Conservation (phyloP, 352 stramenopile species). For the Thraustochytrium striatum region DNA sequence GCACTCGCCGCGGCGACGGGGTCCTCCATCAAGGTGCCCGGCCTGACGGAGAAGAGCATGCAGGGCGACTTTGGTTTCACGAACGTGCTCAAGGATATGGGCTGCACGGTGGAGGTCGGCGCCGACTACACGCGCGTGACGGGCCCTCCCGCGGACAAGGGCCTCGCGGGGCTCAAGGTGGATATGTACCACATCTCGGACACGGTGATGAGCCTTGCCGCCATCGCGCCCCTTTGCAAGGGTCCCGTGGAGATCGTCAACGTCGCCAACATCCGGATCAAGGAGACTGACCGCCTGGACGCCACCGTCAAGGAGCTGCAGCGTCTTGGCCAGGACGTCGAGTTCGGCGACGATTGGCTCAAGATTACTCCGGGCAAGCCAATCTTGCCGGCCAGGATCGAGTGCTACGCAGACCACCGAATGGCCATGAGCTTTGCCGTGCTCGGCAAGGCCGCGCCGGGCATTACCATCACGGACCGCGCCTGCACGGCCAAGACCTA, state of each 20-base stretch:
- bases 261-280: slow-evolving; percentile 79
- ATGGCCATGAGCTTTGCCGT: slow-evolving; percentile 82
- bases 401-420: slow-evolving; percentile 78
- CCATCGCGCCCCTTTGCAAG: slow-evolving; percentile 65
- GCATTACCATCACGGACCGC: slow-evolving; percentile 40
- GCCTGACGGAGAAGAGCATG: slow-evolving; percentile 64
- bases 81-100: slow-evolving; percentile 64
- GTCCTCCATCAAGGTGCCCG: slow-evolving; percentile 65
- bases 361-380: slow-evolving; percentile 49
- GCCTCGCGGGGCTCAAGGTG: slow-evolving; percentile 63
- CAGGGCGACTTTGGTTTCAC: slow-evolving; percentile 74
- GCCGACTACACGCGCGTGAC: slow-evolving; percentile 65
- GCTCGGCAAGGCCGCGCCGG: slow-evolving; percentile 61
- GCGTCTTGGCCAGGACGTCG: slow-evolving; percentile 39
- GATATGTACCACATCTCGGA: slow-evolving; percentile 82
- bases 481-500: slow-evolving; percentile 48
- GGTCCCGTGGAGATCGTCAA: slow-evolving; percentile 75
- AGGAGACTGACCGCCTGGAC: slow-evolving; percentile 73
- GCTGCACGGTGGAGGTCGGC: slow-evolving; percentile 66
- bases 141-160: slow-evolving; percentile 49
- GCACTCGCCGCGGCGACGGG: slow-evolving; percentile 75
- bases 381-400: slow-evolving; percentile 58
- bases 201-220: slow-evolving; percentile 77
- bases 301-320: slow-evolving; percentile 74
- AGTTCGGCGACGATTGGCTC: slow-evolving; percentile 46